phyloP scores from a whole-genome alignment of 2,329 filamentous ascomycete genomes.

The Penicillium crustosum region DNA sequence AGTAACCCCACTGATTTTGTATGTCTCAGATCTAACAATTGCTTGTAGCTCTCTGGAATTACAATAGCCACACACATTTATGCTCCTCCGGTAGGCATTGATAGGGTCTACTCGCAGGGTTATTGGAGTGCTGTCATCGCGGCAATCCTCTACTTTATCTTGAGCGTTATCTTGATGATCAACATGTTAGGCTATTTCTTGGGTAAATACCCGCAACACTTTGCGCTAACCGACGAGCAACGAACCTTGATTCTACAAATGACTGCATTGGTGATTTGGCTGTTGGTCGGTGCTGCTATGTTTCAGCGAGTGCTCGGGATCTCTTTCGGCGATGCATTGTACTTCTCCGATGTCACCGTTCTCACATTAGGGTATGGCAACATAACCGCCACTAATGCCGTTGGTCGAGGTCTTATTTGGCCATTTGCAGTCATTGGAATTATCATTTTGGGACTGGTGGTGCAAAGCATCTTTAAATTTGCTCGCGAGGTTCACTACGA shows the following conservation, averaged over 20 bases:
- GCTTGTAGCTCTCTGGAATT: conserved; percentile 59
- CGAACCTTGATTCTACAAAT: conserved; percentile 88
- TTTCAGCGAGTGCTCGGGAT: conserved; percentile 73
- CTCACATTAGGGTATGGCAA: conserved; percentile 64
- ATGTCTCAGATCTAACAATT: not conserved
- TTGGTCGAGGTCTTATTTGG: conserved; percentile 71
- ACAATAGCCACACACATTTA: conserved; percentile 67
- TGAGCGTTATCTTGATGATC: conserved; percentile 71
- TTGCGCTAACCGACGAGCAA: conserved; percentile 74
- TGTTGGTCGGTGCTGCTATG: conserved; percentile 72
- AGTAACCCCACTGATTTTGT: conserved; percentile 24
- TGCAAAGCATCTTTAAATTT: conserved; percentile 73
- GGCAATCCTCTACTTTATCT: conserved; percentile 74
- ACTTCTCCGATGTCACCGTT: conserved; percentile 73
- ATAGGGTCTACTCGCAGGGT: conserved; percentile 70
- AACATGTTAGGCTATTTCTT: conserved; percentile 77
- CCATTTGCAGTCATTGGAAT: conserved; percentile 82
- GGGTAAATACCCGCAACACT: conserved; percentile 75
- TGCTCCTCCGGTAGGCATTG: conserved; percentile 47
- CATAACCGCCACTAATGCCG: conserved; percentile 54
- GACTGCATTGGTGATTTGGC: conserved; percentile 78
- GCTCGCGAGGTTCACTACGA: conserved; percentile 59
- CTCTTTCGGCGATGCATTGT: conserved; percentile 73
- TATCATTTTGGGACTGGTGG: conserved; percentile 79
- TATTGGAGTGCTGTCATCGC: conserved; percentile 85